These are phyloP conservation scores for Podila minutissima DNA, from an alignment of 192 early-diverging fungal genomes.

Conservation along the genomic window DNA sequence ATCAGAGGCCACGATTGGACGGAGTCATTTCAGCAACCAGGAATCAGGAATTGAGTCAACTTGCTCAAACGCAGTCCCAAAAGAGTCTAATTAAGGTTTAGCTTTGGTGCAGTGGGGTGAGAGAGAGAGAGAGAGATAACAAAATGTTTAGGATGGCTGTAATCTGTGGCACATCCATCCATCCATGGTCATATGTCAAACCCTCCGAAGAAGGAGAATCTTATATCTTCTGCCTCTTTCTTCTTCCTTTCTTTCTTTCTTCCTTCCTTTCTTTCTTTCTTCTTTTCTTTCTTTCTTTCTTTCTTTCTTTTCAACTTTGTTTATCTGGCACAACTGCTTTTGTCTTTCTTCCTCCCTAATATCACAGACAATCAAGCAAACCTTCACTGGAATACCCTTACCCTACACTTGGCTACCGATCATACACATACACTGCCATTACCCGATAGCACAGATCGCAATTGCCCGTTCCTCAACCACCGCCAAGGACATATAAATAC, in stretches of 20 bases:
- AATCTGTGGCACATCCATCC: no score
- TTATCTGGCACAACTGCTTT: background rate
- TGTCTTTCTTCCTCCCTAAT: background rate
- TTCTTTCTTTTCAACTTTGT: background rate
- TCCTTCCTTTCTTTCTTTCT: background rate
- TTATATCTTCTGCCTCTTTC: background rate
- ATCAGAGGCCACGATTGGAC: no score
- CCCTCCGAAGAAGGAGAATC: background rate
- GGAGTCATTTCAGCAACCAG: background rate
- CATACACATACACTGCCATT: background rate
- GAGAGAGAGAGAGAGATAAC: no score
- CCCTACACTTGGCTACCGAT: no score
- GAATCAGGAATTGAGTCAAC: background rate
- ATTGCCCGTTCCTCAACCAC: background rate
- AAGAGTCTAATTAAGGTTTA: no score
- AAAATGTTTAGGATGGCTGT: no score
- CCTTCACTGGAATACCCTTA: no score
- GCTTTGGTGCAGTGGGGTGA: no score
- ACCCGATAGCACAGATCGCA: no score
- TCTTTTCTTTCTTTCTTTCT: constrained; percentile 1
- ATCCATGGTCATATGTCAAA: no score
- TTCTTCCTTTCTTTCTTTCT: background rate
- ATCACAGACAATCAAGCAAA: background rate
- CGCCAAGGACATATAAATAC: background rate
- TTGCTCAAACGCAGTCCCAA: constrained; percentile 1